Evolutionary conservation across 1,139 yeast genomes (phyloP).

Genomic region (Taiozyma sp.): DNA sequence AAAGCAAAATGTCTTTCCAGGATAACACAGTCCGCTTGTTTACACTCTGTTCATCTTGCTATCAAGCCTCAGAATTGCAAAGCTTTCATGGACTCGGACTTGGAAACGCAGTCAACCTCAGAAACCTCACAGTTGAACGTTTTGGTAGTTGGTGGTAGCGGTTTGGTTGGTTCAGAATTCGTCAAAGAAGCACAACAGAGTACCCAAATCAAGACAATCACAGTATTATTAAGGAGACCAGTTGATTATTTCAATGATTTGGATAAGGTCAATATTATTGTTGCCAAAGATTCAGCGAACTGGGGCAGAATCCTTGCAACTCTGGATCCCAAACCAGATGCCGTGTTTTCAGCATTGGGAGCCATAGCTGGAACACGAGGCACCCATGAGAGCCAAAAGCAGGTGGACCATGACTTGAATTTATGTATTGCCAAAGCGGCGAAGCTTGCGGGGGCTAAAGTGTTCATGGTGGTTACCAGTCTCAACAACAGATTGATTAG

Average conservation of each 20-base stretch:
- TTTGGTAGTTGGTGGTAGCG: conserved; percentile 17
- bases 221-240: conserved; percentile 34
- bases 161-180: conserved; percentile 17
- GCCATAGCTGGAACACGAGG: conserved; percentile 5
- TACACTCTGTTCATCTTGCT: neutral
- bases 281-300: conserved; percentile 8
- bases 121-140: conserved; percentile 1
- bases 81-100: neutral
- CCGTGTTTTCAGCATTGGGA: conserved; percentile 14
- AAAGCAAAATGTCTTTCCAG: neutral
- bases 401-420: conserved; percentile 13
- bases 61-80: neutral
- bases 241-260: neutral
- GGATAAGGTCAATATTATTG: conserved; percentile 7
- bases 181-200: conserved; percentile 10
- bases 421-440: conserved; percentile 5
- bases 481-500: conserved; percentile 24
- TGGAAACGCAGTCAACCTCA: neutral
- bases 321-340: conserved; percentile 2
- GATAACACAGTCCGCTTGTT: too few relatives aligned
- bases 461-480: conserved; percentile 22
- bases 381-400: neutral
- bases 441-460: neutral
- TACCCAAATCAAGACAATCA: conserved; percentile 27
- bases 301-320: conserved; percentile 9